A percentile compares a stretch with the other conserved stretches of the same genome.
Conservation (phyloP, 169 alveolate genomes). For the Plasmodium chabaudi region DNA sequence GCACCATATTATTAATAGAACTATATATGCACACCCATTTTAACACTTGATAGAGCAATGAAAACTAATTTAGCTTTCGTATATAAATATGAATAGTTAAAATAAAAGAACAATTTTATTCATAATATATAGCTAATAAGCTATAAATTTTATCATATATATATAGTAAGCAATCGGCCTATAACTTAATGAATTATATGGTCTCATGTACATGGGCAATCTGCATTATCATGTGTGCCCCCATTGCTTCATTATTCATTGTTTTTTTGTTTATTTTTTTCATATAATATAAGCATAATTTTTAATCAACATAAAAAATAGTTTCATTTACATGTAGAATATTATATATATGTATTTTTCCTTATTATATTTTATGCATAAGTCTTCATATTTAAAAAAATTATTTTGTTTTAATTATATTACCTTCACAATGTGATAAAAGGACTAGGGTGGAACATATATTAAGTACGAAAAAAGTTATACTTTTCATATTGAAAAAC, state of each 20-base stretch:
- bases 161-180: no score
- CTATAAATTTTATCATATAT: no score
- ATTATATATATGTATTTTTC: background rate
- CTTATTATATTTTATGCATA: background rate
- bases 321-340: background rate
- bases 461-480: background rate
- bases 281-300: slow-evolving; percentile 2
- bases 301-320: background rate
- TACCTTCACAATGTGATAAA: slow-evolving; percentile 4
- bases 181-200: no score
- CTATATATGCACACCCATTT: background rate
- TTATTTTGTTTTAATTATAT: background rate
- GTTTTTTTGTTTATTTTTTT: background rate
- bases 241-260: no score
- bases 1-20: background rate
- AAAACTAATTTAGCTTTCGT: background rate
- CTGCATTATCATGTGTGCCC: no score
- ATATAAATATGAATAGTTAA: background rate
- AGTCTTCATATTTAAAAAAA: no score
- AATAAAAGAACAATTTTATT: no score
- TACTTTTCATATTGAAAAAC: slow-evolving; percentile 8
- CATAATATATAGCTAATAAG: no score
- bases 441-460: background rate
- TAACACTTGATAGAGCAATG: background rate
- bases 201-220: no score